Conservation (phyloP, 129 eudicot genomes). For the Scalesia atractyloides region DNA sequence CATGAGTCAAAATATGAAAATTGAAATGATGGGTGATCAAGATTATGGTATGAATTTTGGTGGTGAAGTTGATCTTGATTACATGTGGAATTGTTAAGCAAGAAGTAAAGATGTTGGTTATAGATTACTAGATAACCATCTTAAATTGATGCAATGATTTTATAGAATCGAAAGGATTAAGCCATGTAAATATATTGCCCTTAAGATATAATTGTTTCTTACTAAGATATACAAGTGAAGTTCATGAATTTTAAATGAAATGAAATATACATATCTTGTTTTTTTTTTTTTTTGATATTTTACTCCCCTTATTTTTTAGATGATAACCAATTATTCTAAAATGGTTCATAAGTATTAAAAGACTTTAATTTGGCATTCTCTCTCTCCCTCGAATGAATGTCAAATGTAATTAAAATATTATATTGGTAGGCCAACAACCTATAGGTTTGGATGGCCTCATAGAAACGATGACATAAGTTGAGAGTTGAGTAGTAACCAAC, state of each 20-base stretch:
- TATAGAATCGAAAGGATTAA: slow-evolving; percentile 23
- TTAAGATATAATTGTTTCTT: no score
- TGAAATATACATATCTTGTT: background rate
- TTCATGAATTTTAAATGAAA: background rate
- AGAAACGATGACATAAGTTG: slow-evolving; percentile 37
- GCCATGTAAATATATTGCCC: slow-evolving; percentile 20
- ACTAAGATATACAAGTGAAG: background rate
- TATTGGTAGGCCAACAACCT: slow-evolving; percentile 42
- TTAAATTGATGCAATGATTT: slow-evolving; percentile 28
- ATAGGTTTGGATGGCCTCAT: slow-evolving; percentile 36
- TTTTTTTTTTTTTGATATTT: background rate
- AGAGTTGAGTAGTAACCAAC: slow-evolving; percentile 43
- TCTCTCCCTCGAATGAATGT: slow-evolving; percentile 14
- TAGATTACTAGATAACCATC: slow-evolving; percentile 13
- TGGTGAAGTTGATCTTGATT: slow-evolving; percentile 57
- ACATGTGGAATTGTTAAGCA: slow-evolving; percentile 66
- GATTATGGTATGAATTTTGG: slow-evolving; percentile 32
- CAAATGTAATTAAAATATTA: slow-evolving; percentile 29
- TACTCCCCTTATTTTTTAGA: background rate
- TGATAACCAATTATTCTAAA: slow-evolving; percentile 6
- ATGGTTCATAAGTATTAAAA: slow-evolving; percentile 12
- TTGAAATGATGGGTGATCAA: slow-evolving; percentile 30
- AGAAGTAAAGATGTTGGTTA: slow-evolving; percentile 14
- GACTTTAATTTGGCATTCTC: slow-evolving; percentile 17
- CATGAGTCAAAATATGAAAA: slow-evolving; percentile 18